Evolutionary conservation across 495 filamentous ascomycete genomes (phyloP), one percentile per base, ranked within the genome.

Genomic region (Oidiodendron maius): DNA sequence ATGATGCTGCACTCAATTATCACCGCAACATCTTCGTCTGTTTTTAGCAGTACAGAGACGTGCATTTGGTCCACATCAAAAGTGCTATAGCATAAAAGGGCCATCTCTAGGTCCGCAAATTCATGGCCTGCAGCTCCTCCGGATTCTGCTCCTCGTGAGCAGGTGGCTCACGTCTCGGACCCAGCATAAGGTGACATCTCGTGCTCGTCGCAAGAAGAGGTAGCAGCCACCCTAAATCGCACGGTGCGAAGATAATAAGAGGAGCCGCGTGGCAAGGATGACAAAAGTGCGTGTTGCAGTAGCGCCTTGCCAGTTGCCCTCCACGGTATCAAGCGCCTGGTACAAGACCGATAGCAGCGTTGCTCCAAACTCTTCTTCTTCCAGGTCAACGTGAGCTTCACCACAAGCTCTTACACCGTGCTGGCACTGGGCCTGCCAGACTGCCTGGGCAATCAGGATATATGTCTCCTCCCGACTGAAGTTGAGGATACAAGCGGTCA

Each of bases 281-380:
- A 63, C 53, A 18, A 71, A 55, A 0, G 38, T 54, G 20, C 45
- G 40, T 1, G 60, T 44, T 15, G 54, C 65, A n/a, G 57, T 42
- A 5, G 57, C 55, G n/a, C 50, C 56, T 21, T 68, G 57, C 67
- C 68, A 71, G 40, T 69, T 71, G 26, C 60, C 58, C 53, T 65
- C 47, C 4, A 71, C 59, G 13, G 49, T 40, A 4, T 44, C 30
- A 9, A 52, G 30, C 0, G 47, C 47, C 1, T 64, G 36, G 3
- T 53, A n/a, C 17, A 69, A 51, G 3, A 43, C 36, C 0, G 20
- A 10, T 0, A 71, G 50, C 3, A 67, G 22, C 8, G 34, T 15
- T 0, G 5, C 34, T 10, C 40, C 40, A 53, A 66, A 66, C 0
- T 37, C 23, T 0, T 51, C 41, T 35, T 71, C 56, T 18, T 52